phyloP scores from a whole-genome alignment of 345 rosid species.

The Eutrema heterophyllum region DNA sequence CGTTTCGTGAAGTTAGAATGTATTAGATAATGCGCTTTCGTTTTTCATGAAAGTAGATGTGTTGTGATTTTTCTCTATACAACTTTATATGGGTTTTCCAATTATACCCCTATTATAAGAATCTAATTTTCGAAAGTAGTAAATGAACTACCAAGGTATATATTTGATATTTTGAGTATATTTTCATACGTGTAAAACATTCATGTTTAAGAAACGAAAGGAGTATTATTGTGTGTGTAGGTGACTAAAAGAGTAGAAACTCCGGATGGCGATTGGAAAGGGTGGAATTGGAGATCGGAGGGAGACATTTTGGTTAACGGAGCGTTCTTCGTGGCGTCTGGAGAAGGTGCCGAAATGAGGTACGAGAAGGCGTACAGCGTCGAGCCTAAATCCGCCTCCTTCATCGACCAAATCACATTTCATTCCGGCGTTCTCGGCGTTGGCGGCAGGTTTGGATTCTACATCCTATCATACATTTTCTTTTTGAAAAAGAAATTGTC shows the following conservation, averaged over 20 bases:
- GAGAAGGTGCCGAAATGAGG: constrained; percentile 59
- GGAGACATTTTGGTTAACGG: constrained; percentile 91
- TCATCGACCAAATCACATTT: constrained; percentile 54
- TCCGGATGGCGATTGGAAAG: constrained; percentile 61
- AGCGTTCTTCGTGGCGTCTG: constrained; percentile 85
- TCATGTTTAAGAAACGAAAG: background rate
- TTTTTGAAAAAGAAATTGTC: background rate
- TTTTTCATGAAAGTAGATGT: no score
- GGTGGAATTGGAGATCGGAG: constrained; percentile 96
- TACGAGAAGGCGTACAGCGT: constrained; percentile 88
- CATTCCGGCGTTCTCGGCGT: constrained; percentile 76
- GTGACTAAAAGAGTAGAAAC: constrained; percentile 93
- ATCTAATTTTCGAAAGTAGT: no score
- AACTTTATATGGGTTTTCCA: no score
- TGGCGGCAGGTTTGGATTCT: constrained; percentile 60
- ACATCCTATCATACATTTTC: background rate
- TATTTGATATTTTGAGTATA: background rate
- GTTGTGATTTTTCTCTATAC: no score
- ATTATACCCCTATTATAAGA: no score
- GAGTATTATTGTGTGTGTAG: constrained; percentile 30
- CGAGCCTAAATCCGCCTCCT: constrained; percentile 81
- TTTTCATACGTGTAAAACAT: background rate
- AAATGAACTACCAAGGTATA: no score
- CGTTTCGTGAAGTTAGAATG: no score
- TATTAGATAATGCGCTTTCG: no score